phyloP scores from a whole-genome alignment of 2,329 filamentous ascomycete genomes.

The Colletotrichum theobromicola region DNA sequence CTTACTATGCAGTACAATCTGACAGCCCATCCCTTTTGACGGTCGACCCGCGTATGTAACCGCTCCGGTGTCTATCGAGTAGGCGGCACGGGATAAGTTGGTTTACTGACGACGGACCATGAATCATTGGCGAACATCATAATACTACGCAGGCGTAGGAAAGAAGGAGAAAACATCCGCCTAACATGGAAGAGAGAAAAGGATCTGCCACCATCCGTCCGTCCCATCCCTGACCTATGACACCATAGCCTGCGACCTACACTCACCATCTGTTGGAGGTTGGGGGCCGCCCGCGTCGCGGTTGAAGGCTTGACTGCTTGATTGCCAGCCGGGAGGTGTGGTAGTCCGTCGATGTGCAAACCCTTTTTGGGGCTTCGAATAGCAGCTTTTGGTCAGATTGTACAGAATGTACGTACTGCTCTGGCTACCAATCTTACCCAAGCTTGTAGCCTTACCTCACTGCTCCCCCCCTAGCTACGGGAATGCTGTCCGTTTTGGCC shows the following conservation, averaged over 20 bases:
- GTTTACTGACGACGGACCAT: not conserved
- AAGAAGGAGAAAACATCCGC: not conserved
- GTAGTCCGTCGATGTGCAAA: not conserved
- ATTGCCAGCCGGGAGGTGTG: conserved; percentile 11
- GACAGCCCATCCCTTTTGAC: not conserved
- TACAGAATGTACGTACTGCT: not conserved
- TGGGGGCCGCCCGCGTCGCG: conserved; percentile 8
- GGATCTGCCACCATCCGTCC: conserved; percentile 12
- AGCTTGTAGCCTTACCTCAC: not conserved
- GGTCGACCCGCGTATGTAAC: not conserved
- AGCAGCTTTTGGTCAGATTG: not conserved
- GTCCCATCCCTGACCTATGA: conserved; percentile 16
- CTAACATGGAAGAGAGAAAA: not conserved
- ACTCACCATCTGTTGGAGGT: not conserved
- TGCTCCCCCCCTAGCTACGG: not conserved
- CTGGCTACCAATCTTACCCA: not conserved
- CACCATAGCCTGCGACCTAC: conserved; percentile 7
- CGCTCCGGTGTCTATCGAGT: not conserved
- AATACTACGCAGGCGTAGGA: not conserved
- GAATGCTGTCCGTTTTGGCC: conserved; percentile 9
- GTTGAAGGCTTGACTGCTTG: not conserved
- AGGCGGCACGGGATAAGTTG: not conserved
- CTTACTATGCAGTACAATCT: not conserved
- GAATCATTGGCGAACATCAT: not conserved
- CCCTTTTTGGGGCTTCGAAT: not conserved